These are phyloP conservation scores for Vicia villosa DNA, from an alignment of 306 rosid species.

Conservation along the genomic window DNA sequence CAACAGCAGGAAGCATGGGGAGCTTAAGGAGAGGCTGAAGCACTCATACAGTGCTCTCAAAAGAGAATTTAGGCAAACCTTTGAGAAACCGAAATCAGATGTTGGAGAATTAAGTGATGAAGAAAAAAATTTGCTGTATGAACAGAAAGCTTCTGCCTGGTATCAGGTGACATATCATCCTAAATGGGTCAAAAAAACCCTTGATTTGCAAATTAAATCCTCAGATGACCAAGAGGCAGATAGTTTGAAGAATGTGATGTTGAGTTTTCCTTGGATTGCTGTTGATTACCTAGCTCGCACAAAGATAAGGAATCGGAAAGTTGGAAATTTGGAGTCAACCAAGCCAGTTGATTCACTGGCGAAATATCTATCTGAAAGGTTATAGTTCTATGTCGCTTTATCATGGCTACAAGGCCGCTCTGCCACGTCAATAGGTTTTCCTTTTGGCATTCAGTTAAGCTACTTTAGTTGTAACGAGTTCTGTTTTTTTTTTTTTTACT, in stretches of 20 bases:
- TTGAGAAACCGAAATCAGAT: constrained; percentile 55
- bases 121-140: constrained; percentile 61
- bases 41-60: constrained; percentile 74
- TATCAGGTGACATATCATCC: constrained; percentile 88
- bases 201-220: constrained; percentile 39
- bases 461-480: constrained; percentile 3
- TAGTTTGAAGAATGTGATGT: constrained; percentile 48
- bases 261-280: constrained; percentile 89
- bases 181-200: constrained; percentile 57
- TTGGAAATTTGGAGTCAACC: constrained; percentile 37
- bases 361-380: constrained; percentile 58
- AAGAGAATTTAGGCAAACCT: constrained; percentile 73
- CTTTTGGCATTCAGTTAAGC: constrained; percentile 12
- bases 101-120: constrained; percentile 58
- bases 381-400: constrained; percentile 36
- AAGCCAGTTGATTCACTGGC: constrained; percentile 71
- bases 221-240: constrained; percentile 43
- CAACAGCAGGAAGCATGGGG: constrained; percentile 83
- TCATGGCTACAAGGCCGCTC: constrained; percentile 57
- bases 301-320: constrained; percentile 55
- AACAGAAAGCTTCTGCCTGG: constrained; percentile 87
- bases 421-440: constrained; percentile 39
- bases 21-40: constrained; percentile 88
- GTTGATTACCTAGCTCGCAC: constrained; percentile 79
- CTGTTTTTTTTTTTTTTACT: constrained; percentile 12